Conservation (phyloP, 73 alveolate species). For the Paramecium pentaurelia region DNA sequence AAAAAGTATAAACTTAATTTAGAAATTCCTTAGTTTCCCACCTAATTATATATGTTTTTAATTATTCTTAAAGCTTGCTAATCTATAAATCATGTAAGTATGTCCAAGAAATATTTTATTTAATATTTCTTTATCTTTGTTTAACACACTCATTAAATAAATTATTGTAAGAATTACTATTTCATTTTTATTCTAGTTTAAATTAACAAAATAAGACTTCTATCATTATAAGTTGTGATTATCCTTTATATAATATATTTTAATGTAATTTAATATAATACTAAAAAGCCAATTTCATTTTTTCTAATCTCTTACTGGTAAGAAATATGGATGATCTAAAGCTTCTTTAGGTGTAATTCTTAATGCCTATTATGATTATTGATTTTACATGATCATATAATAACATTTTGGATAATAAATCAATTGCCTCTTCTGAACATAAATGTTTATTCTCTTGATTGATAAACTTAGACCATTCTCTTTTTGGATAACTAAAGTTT, state of each 20-base stretch:
- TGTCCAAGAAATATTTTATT: too few species aligned
- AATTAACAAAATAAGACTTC: too few species aligned
- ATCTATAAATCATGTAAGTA: too few species aligned
- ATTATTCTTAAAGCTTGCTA: too few species aligned
- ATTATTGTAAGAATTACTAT: too few species aligned
- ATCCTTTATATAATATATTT: background rate
- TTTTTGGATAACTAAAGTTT: conserved; percentile 29
- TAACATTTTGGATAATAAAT: conserved; percentile 91
- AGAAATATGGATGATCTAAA: background rate
- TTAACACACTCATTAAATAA: too few species aligned
- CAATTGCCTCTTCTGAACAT: conserved; percentile 90
- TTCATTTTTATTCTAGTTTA: too few species aligned
- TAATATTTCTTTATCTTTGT: too few species aligned
- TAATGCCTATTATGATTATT: background rate
- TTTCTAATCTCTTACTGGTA: background rate
- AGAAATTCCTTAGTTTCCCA: too few species aligned
- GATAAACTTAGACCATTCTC: conserved; percentile 67
- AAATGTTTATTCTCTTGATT: conserved; percentile 84
- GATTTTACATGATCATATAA: conserved; percentile 84
- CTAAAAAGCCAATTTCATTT: background rate
- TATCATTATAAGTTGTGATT: background rate
- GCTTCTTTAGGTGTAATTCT: conserved; percentile 67
- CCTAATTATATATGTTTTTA: too few species aligned
- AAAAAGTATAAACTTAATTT: too few species aligned
- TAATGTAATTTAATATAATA: background rate